Evolutionary conservation across 495 filamentous ascomycete species (phyloP).

Genomic region (Oleoguttula mirabilis): DNA sequence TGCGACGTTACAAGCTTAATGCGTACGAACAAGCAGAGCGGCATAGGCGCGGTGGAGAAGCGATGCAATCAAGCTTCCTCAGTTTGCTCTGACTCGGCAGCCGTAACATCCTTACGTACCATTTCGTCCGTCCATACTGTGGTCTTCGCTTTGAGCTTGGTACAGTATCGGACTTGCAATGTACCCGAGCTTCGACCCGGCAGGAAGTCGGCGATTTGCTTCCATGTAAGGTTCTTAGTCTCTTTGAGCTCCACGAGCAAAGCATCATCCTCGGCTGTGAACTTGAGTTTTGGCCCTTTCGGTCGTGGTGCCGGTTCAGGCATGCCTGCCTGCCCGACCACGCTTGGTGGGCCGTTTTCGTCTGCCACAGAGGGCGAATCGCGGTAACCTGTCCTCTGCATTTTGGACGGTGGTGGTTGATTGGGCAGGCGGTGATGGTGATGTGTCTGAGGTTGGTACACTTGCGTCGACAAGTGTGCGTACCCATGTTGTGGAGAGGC

Average conservation of each 20-base stretch:
- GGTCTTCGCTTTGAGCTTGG: slow-evolving; percentile 81
- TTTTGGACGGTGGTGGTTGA: slow-evolving; percentile 41
- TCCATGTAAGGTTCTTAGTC: slow-evolving; percentile 85
- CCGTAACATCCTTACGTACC: slow-evolving; percentile 40
- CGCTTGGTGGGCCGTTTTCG: slow-evolving; percentile 47
- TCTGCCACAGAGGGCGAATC: slow-evolving; percentile 19
- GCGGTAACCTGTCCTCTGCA: slow-evolving; percentile 32
- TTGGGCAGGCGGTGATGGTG: slow-evolving; percentile 65
- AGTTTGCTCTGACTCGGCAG: background rate
- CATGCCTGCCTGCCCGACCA: slow-evolving; percentile 76
- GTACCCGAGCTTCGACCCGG: slow-evolving; percentile 79
- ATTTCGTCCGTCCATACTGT: slow-evolving; percentile 88
- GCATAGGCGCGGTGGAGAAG: background rate
- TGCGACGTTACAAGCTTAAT: no score
- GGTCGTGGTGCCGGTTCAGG: slow-evolving; percentile 62
- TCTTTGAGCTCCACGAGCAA: slow-evolving; percentile 80
- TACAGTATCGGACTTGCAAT: slow-evolving; percentile 86
- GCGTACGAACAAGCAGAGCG: no score
- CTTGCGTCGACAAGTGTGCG: slow-evolving; percentile 13
- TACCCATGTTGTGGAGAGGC: slow-evolving; percentile 10
- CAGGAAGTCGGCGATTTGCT: slow-evolving; percentile 91
- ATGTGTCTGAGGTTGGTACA: slow-evolving; percentile 26
- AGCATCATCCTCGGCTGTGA: slow-evolving; percentile 78
- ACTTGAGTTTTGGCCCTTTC: slow-evolving; percentile 75
- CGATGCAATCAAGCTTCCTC: slow-evolving; percentile 4